Conservation (phyloP, 176 grass and related monocot species). For the Dactylis glomerata region DNA sequence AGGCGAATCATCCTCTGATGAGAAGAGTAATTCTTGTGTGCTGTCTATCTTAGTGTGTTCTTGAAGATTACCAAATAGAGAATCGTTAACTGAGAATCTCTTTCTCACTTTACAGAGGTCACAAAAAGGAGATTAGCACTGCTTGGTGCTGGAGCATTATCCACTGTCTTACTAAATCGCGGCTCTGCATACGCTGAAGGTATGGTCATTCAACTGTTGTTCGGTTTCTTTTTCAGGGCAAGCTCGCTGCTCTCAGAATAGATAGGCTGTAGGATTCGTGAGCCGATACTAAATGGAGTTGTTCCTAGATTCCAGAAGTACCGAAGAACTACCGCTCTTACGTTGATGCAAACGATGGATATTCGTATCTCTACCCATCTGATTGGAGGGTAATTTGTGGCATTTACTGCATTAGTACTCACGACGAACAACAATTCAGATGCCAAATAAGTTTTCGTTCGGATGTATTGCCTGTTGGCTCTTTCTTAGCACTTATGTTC, state of each 20-base stretch:
- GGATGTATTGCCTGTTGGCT: not conserved
- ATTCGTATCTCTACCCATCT: conserved; percentile 74
- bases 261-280: not conserved
- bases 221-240: not conserved
- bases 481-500: not conserved
- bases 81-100: not conserved
- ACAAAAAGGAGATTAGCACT: conserved; percentile 58
- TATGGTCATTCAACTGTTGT: conserved; percentile 21
- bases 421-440: not conserved
- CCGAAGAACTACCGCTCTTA: conserved; percentile 68
- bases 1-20: conserved; percentile 23
- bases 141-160: conserved; percentile 58
- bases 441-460: not conserved
- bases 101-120: conserved; percentile 39
- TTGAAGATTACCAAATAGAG: not conserved
- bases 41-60: not conserved
- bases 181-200: conserved; percentile 69
- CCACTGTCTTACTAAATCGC: conserved; percentile 35
- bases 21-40: conserved; percentile 43
- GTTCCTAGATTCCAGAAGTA: conserved; percentile 60
- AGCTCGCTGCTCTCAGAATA: not conserved
- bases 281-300: conserved; percentile 29
- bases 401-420: not conserved
- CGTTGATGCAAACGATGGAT: conserved; percentile 80
- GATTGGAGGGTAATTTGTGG: conserved; percentile 81